These are phyloP conservation scores for Isoetes engelmannii DNA, from an alignment of 83 land plant species.

Conservation along the genomic window DNA sequence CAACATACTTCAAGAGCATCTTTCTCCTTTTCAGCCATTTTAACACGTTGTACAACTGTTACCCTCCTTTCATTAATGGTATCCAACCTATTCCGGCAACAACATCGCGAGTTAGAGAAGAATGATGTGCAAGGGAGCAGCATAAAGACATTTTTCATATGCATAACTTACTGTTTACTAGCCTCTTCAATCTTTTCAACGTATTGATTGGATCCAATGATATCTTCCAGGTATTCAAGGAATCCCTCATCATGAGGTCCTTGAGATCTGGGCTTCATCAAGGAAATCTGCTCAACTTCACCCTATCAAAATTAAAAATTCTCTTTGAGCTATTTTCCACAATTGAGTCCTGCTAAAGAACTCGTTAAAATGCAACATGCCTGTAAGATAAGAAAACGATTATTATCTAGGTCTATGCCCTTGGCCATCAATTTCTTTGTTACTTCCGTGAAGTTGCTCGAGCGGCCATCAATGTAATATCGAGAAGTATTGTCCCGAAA, in stretches of 20 bases:
- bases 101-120: conserved; percentile 3
- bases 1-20: conserved; percentile 66
- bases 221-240: conserved; percentile 91
- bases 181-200: conserved; percentile 91
- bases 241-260: conserved; percentile 99
- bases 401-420: conserved; percentile 94
- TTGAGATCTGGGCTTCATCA: conserved; percentile 97
- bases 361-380: conserved; percentile 18
- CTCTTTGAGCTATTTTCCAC: too few species aligned
- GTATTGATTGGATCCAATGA: conserved; percentile 92
- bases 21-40: conserved; percentile 92
- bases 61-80: conserved; percentile 69
- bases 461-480: conserved; percentile 74
- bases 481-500: conserved; percentile 92
- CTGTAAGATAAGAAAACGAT: conserved; percentile 93
- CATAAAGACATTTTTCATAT: neutral
- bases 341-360: too few species aligned
- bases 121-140: neutral
- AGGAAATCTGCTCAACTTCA: conserved; percentile 94
- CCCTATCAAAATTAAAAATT: conserved; percentile 42
- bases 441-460: conserved; percentile 90
- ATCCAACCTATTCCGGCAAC: conserved; percentile 51
- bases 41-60: conserved; percentile 87
- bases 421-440: conserved; percentile 78
- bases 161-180: conserved; percentile 57